Evolutionary conservation across 2,329 filamentous ascomycete species (phyloP), one percentile per base, ranked within the genome.

Genomic region (Fusarium penzigii): DNA sequence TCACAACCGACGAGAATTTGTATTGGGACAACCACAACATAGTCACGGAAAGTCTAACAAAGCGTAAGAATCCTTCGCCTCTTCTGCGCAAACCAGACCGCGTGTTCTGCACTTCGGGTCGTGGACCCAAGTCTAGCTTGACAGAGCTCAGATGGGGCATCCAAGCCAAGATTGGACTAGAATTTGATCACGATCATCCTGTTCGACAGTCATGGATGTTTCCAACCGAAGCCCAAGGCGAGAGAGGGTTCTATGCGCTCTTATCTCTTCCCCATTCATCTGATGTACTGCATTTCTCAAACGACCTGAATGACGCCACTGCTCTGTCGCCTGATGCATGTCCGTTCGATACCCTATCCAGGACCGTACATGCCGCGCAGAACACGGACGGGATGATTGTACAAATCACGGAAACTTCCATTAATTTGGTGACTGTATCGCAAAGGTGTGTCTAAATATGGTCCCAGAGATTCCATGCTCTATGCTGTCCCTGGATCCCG

Each of bases 71-170:
- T 12, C 16, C 41, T 3, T 41, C 42, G 16, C 66, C 49, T 64
- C 29, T 43, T 25, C 43, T 56, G 17, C 75, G 75, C 32, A 67
- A 62, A 46, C 59, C 70, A 29, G 83, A 87, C 59, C 77, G 80
- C 20, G 66, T 92, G 13, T 91, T 89, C 69, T 81, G 82, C 17
- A 86, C 85, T 41, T 86, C 85, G 17, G 85, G 87, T 1, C 82
- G 83, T 58, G 85, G 85, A 1, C 70, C 73, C 1, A 79, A 78
- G 29, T 88, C 88, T 10, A 79, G 81, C 8, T 74, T 93, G 20
- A 82, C 83, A 3, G 88, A 93, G 64, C 77, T 90, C 55, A 81
- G 88, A 56, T 78, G 84, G 68, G 89, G 90, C 5, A 72, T 90
- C 29, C 83, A 88, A 63, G 89, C 87, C 16, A 83, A 81, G 50